A percentile compares a stretch with the other conserved stretches of the same genome.
phyloP scores from a whole-genome alignment of 805 yeast genomes.

The Yamadazyma takamatsuzukensis region DNA sequence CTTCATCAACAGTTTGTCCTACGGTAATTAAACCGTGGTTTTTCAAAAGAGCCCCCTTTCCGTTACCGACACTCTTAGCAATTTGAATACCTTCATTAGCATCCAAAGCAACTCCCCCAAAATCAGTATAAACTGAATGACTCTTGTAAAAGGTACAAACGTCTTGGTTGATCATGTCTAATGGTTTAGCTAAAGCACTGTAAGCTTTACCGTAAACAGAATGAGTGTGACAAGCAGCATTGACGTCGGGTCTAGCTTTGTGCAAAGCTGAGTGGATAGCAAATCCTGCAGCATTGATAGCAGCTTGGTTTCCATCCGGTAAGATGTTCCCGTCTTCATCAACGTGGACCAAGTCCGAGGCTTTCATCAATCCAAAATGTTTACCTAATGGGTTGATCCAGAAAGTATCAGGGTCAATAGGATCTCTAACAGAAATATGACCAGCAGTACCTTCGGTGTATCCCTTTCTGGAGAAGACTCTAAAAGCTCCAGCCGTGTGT shows the following conservation, averaged over 20 bases:
- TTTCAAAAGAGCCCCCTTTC: constrained; percentile 29
- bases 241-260: constrained; percentile 34
- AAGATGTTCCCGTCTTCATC: constrained; percentile 34
- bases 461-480: constrained; percentile 76
- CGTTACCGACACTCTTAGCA: constrained; percentile 27
- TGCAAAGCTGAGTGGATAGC: constrained; percentile 39
- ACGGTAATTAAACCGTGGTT: constrained; percentile 36
- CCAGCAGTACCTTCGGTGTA: constrained; percentile 80
- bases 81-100: constrained; percentile 27
- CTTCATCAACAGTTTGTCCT: constrained; percentile 34
- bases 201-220: constrained; percentile 38
- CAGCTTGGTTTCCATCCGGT: constrained; percentile 35
- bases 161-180: constrained; percentile 82
- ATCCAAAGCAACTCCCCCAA: constrained; percentile 71
- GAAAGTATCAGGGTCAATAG: constrained; percentile 72
- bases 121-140: constrained; percentile 63
- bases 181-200: constrained; percentile 32
- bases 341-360: constrained; percentile 38
- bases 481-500: constrained; percentile 84
- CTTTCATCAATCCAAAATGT: constrained; percentile 52
- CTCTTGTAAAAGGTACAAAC: constrained; percentile 62
- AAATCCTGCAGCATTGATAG: constrained; percentile 42
- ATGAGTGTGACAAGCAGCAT: constrained; percentile 42
- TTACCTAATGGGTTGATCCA: constrained; percentile 89
- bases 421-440: constrained; percentile 82